Base-by-base conservation (phyloP, 192 early-diverging fungal species). In the Cladochytrium replicatum region DNA sequence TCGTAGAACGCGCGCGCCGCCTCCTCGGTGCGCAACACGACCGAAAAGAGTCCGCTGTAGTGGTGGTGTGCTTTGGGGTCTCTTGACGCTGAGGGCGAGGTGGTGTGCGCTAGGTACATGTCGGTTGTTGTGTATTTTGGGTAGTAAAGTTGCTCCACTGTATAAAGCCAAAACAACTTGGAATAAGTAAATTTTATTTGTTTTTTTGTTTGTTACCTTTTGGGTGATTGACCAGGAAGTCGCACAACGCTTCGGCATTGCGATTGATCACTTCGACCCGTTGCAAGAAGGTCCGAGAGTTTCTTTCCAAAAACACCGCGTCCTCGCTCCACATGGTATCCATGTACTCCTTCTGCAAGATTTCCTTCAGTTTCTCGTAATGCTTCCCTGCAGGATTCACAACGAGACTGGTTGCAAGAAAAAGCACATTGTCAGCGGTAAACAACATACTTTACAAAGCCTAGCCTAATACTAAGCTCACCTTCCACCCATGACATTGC, bases 401-500 rank as follows among this genome's bases (percentile, higher is more conserved):
- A 2, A 86, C 68, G 63, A 82, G 54, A 44, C 83, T 85, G 46
- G 82, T 86, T 45, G 13, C 31, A 4, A 38, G 7, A 40, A 22
- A 19, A 22, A 32, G 19, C 29, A 15, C 13, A 46, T 30, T 15
- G 37, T 13, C 8, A 32, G 21, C 15, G 6, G 42, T 6, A n/a
- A n/a, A 17, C 6, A 9, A 44, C 26, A 21, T 6, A 39, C 24
- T 3, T 64, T 24, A 64, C 2, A 24, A 31, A 19, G 57, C 27
- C 32, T 11, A 50, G 57, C n/a, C 8, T 19, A 29, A 21, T 6
- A 15, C 9, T 2, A 23, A 37, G 71, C 64, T 30, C 74, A 85
- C 84, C 91, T 88, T 43, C 94, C 94, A 46, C 86, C 94, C 92
- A 96, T 98, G 13, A 94, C 92, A 63, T 98, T 94, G 62, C 83